Evolutionary conservation across 352 stramenopile genomes (phyloP).

Genomic region (Phytophthora citrophthora): DNA sequence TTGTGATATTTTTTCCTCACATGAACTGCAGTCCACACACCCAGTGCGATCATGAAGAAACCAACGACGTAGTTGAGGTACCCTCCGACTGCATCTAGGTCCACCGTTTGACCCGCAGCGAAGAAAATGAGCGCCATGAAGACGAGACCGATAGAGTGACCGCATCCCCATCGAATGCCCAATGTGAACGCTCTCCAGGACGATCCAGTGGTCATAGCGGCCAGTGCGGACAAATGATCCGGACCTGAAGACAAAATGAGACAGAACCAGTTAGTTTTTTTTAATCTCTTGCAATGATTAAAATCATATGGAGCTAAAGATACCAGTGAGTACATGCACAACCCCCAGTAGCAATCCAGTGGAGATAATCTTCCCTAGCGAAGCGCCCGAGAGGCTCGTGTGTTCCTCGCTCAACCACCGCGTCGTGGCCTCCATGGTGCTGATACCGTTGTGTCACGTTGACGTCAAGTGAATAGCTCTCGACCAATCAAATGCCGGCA

Average conservation of each 20-base stretch:
- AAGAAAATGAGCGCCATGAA: slow-evolving; percentile 87
- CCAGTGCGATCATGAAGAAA: slow-evolving; percentile 81
- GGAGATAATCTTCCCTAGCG: slow-evolving; percentile 52
- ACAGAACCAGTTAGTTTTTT: slow-evolving; percentile 7
- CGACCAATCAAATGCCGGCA: slow-evolving; percentile 21
- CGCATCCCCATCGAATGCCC: slow-evolving; percentile 90
- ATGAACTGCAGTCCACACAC: slow-evolving; percentile 59
- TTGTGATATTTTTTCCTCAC: slow-evolving; percentile 58
- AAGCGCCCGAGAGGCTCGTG: slow-evolving; percentile 38
- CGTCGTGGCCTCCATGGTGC: slow-evolving; percentile 16
- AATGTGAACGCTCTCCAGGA: slow-evolving; percentile 86
- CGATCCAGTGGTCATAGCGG: slow-evolving; percentile 81
- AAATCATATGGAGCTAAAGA: slow-evolving; percentile 1
- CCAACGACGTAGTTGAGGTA: slow-evolving; percentile 81
- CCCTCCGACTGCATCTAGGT: slow-evolving; percentile 58
- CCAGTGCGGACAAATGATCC: slow-evolving; percentile 91
- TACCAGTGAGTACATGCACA: slow-evolving; percentile 58
- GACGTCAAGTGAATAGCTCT: neutral
- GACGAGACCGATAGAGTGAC: slow-evolving; percentile 90
- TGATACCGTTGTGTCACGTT: neutral
- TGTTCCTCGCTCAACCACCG: slow-evolving; percentile 37
- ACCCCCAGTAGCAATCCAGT: slow-evolving; percentile 53
- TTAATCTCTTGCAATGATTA: slow-evolving; percentile 16
- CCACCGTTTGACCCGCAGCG: slow-evolving; percentile 54
- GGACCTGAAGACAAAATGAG: slow-evolving; percentile 41